Percentiles rank a stretch among this genome's conserved stretches.
Evolutionary conservation across 2,329 filamentous ascomycete genomes (phyloP).

Genomic region (Fusarium multiceps): DNA sequence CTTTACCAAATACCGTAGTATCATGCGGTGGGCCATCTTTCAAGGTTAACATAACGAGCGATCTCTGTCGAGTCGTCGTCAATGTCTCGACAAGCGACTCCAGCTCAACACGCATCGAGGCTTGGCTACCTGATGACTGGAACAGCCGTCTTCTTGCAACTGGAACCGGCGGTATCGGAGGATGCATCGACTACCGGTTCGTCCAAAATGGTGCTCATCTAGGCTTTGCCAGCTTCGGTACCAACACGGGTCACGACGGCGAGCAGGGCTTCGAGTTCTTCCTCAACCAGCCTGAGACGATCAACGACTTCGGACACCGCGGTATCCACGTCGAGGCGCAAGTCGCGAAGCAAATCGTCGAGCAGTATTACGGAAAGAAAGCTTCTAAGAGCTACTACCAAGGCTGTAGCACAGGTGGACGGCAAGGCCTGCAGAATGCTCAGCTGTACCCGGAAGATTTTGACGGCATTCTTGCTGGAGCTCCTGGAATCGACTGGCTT

Average conservation of each 20-base stretch:
- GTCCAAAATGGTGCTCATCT: constrained; percentile 7
- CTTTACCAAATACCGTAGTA: constrained; percentile 2
- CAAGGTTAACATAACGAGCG: neutral
- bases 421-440: constrained; percentile 8
- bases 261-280: constrained; percentile 14
- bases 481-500: constrained; percentile 9
- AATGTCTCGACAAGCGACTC: neutral
- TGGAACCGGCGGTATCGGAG: constrained; percentile 11
- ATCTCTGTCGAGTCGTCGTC: constrained; percentile 8
- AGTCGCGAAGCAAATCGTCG: constrained; percentile 1
- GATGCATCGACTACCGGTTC: neutral
- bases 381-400: constrained; percentile 1
- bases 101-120: constrained; percentile 4
- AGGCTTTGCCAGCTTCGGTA: constrained; percentile 6
- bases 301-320: constrained; percentile 20
- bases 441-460: constrained; percentile 14
- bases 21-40: neutral
- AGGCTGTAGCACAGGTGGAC: constrained; percentile 10
- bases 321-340: constrained; percentile 3
- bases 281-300: neutral
- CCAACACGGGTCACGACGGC: constrained; percentile 1
- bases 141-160: constrained; percentile 8
- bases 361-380: constrained; percentile 3
- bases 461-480: constrained; percentile 10
- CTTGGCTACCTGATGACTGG: constrained; percentile 8